Conservation (phyloP, 345 rosid genomes). For the Eucalyptus curtisii region DNA sequence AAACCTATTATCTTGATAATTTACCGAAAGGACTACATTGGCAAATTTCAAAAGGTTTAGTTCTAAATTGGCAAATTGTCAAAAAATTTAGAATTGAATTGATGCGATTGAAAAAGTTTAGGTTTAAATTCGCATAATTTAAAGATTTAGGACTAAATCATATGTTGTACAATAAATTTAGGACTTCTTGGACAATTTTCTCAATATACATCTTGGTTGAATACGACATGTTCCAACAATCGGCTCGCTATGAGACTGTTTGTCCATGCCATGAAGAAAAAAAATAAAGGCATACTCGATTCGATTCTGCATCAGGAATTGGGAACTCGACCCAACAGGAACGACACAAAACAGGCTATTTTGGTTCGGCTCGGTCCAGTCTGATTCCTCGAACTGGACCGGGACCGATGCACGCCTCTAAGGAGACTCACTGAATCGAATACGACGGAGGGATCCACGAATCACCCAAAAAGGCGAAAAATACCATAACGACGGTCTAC, state of each 20-base stretch:
- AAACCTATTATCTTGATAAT: background rate
- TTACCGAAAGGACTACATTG: fast-evolving
- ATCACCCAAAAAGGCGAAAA: background rate
- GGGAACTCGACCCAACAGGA: background rate
- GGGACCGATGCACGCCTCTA: background rate
- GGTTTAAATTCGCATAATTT: too few relatives aligned
- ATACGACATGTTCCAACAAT: background rate
- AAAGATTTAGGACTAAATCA: too few relatives aligned
- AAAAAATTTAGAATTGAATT: too few relatives aligned
- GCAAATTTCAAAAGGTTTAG: too few relatives aligned
- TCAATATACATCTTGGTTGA: background rate
- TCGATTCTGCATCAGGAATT: fast-evolving
- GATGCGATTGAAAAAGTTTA: too few relatives aligned
- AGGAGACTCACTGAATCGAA: background rate
- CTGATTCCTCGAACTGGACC: background rate
- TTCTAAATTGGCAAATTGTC: fast-evolving
- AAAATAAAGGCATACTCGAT: fast-evolving
- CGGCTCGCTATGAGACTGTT: background rate
- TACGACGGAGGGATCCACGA: background rate
- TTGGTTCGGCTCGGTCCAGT: fast-evolving
- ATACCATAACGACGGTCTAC: background rate
- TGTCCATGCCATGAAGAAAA: background rate
- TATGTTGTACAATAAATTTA: fast-evolving
- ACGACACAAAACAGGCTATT: background rate
- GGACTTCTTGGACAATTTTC: too few relatives aligned